These are phyloP conservation scores for Cordyceps cateniannulata DNA, from an alignment of 2,329 filamentous ascomycete genomes.

Conservation along the genomic window DNA sequence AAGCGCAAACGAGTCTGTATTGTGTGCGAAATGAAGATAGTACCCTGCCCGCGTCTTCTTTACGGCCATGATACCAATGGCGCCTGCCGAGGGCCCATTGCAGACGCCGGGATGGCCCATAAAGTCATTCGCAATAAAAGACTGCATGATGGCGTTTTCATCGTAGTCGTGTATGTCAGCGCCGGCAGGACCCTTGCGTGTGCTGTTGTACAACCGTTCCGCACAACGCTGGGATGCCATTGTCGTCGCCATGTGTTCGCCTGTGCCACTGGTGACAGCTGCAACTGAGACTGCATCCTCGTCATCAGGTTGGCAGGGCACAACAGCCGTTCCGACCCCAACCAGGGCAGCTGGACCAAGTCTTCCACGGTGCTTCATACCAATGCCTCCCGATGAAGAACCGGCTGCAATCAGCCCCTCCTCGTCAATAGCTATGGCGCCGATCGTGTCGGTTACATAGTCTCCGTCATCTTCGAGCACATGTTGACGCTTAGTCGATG, in stretches of 20 bases:
- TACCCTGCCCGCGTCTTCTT: slow-evolving; percentile 74
- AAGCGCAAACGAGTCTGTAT: slow-evolving; percentile 82
- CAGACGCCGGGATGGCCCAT: slow-evolving; percentile 84
- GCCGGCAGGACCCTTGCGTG: slow-evolving; percentile 53
- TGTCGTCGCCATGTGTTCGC: slow-evolving; percentile 96
- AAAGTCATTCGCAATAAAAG: slow-evolving; percentile 83
- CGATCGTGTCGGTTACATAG: slow-evolving; percentile 83
- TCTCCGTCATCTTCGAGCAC: slow-evolving; percentile 41
- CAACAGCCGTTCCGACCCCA: slow-evolving; percentile 81
- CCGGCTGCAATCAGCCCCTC: slow-evolving; percentile 85
- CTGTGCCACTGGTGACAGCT: slow-evolving; percentile 86
- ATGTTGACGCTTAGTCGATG: not conserved
- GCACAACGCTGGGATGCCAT: slow-evolving; percentile 85
- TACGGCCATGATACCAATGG: slow-evolving; percentile 84
- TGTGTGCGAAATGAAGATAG: slow-evolving; percentile 90
- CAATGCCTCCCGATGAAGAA: slow-evolving; percentile 94
- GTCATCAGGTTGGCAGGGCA: slow-evolving; percentile 70
- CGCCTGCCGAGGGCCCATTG: slow-evolving; percentile 72
- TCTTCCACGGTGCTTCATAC: slow-evolving; percentile 93
- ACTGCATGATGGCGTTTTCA: slow-evolving; percentile 66
- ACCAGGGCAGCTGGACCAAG: slow-evolving; percentile 90
- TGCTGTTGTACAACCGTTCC: slow-evolving; percentile 71
- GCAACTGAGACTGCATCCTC: slow-evolving; percentile 65
- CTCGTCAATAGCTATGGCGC: slow-evolving; percentile 86
- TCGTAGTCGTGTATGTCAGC: slow-evolving; percentile 61